Conservation (phyloP, 495 filamentous ascomycete species). For the Thermochaetoides thermophila region DNA sequence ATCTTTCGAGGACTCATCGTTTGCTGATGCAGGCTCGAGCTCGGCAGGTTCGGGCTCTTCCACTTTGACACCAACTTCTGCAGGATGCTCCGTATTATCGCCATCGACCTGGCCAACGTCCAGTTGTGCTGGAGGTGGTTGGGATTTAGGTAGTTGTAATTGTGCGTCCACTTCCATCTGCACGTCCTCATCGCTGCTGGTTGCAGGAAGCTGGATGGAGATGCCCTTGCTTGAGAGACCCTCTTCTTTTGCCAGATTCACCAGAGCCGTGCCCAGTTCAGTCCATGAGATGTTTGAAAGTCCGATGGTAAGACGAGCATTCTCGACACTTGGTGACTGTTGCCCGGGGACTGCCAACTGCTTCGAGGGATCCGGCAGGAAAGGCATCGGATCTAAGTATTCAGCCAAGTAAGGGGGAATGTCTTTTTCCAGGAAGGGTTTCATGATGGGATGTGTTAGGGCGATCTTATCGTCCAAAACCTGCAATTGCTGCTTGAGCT, state of each 20-base stretch:
- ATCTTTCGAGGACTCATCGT: conserved; percentile 17
- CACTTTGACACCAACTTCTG: conserved; percentile 2
- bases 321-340: conserved; percentile 32
- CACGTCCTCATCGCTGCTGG: conserved; percentile 18
- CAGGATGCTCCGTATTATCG: conserved; percentile 5
- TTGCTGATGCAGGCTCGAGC: conserved; percentile 1
- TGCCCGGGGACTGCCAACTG: conserved; percentile 15
- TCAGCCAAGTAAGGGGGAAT: conserved; percentile 48
- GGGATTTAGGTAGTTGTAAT: conserved; percentile 8
- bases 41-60: conserved; percentile 5
- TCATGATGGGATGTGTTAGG: conserved; percentile 50
- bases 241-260: conserved; percentile 15
- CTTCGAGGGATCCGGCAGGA: conserved; percentile 44
- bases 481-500: conserved; percentile 51
- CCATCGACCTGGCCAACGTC: conserved; percentile 3
- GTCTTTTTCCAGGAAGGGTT: conserved; percentile 43
- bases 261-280: conserved; percentile 26
- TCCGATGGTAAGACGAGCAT: conserved; percentile 34
- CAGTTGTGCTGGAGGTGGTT: not conserved
- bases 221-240: conserved; percentile 22
- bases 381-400: conserved; percentile 63
- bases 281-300: conserved; percentile 25
- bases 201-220: conserved; percentile 21
- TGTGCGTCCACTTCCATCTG: conserved; percentile 27
- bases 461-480: conserved; percentile 60